phyloP scores from a whole-genome alignment of 495 filamentous ascomycete genomes.

The Amniculicola lignicola region DNA sequence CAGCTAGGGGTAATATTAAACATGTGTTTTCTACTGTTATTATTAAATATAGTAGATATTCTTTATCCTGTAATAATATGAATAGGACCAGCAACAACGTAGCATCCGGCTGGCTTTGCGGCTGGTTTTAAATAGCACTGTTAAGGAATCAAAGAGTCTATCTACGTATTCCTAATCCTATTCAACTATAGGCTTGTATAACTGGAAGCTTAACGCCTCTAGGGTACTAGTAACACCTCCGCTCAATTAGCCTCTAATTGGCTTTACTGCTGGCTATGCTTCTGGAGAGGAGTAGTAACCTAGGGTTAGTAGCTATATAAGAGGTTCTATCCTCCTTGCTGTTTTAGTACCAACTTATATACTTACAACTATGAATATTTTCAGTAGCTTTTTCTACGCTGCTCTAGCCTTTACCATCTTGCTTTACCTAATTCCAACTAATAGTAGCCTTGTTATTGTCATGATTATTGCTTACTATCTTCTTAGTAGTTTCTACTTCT shows the following conservation, averaged over 20 bases:
- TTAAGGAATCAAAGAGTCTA: background rate
- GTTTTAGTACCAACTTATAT: background rate
- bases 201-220: too few relatives aligned
- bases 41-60: background rate
- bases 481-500: too few relatives aligned
- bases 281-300: background rate
- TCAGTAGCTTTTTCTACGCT: background rate
- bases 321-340: background rate
- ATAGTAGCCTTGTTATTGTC: too few relatives aligned
- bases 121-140: background rate
- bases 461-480: too few relatives aligned
- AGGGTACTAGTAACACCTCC: too few relatives aligned
- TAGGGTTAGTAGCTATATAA: background rate
- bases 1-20: conserved; percentile 2
- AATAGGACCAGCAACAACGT: background rate
- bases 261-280: too few relatives aligned
- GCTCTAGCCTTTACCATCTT: background rate
- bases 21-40: conserved; percentile 3
- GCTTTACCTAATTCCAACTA: too few relatives aligned
- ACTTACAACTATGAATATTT: background rate
- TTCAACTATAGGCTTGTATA: conserved; percentile 1
- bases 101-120: background rate
- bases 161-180: background rate
- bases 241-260: too few relatives aligned
- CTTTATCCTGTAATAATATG: conserved; percentile 1